Percentiles rank a stretch among this genome's conserved stretches.
These are phyloP conservation scores for Capronia americana DNA, from an alignment of 2,329 filamentous ascomycete genomes.

Conservation along the genomic window DNA sequence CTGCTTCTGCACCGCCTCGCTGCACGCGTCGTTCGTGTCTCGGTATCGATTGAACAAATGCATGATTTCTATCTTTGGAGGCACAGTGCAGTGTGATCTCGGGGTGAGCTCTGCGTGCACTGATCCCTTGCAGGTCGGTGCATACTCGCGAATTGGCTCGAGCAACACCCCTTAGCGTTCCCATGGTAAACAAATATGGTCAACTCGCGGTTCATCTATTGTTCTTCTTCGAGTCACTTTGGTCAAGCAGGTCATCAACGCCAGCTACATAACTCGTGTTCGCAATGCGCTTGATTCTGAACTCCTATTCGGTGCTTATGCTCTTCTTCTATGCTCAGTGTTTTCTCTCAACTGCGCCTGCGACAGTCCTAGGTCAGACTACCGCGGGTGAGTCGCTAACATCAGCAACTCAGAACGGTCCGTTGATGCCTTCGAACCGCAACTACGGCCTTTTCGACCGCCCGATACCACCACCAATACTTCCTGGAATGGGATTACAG, in stretches of 20 bases:
- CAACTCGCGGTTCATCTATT: neutral
- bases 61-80: neutral
- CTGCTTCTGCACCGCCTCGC: constrained; percentile 7
- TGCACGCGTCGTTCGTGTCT: neutral
- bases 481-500: neutral
- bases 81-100: neutral
- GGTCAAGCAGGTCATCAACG: neutral
- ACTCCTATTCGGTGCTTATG: neutral
- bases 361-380: neutral
- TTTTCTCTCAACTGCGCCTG: neutral
- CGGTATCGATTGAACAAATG: neutral
- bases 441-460: constrained; percentile 30
- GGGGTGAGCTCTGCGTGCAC: neutral
- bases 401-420: constrained; percentile 11
- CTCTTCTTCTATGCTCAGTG: neutral
- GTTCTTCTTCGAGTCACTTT: neutral
- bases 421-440: constrained; percentile 23
- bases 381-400: neutral
- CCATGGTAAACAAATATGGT: neutral
- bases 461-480: constrained; percentile 14
- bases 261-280: neutral
- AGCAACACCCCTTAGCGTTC: neutral
- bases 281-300: neutral
- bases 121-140: neutral
- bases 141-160: neutral